Conservation (phyloP, 257 asterid species). For the Fraxinus americana region DNA sequence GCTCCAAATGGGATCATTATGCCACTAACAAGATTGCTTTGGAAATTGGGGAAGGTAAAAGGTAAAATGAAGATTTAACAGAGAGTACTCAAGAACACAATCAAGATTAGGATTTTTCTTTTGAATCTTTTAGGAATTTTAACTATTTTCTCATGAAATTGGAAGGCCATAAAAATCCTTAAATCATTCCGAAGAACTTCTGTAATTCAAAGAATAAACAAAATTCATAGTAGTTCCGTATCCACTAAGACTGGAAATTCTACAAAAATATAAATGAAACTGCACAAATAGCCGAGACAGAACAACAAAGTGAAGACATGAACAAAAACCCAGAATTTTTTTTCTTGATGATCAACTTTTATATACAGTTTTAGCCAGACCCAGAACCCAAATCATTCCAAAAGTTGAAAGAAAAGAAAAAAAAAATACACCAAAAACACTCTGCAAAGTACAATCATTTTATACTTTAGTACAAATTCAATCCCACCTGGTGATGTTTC, state of each 20-base stretch:
- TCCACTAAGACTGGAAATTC: background rate
- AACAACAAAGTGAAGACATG: background rate
- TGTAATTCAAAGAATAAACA: background rate
- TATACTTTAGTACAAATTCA: background rate
- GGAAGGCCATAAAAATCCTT: background rate
- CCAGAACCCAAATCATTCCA: background rate
- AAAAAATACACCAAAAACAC: background rate
- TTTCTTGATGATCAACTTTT: background rate
- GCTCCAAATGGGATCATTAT: background rate
- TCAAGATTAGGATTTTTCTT: background rate
- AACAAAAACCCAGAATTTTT: background rate
- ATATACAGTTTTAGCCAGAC: background rate
- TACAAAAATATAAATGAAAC: background rate
- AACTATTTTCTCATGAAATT: background rate
- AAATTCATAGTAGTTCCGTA: too few relatives aligned
- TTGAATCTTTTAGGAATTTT: background rate
- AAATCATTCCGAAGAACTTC: background rate
- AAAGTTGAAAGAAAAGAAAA: background rate
- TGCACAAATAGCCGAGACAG: too few relatives aligned
- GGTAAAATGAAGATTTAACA: background rate
- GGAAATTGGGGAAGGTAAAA: background rate
- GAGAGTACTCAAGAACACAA: background rate
- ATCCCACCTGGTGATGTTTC: background rate
- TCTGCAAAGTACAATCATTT: background rate
- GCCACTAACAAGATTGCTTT: background rate